A percentile compares a stretch with the other conserved stretches of the same genome.
Conservation (phyloP, 306 rosid species). For the Ziziphus jujuba region DNA sequence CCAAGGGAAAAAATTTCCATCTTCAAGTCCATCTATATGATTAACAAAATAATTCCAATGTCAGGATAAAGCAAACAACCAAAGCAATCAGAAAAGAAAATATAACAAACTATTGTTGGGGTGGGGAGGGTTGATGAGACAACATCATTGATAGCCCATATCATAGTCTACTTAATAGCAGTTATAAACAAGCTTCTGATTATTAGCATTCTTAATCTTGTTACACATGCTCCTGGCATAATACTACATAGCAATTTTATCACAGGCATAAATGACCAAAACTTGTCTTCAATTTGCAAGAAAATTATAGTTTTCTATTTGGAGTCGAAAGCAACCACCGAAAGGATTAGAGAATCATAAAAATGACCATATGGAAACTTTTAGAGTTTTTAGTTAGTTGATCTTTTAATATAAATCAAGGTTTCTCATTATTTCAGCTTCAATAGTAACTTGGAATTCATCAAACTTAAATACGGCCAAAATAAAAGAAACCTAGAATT, state of each 20-base stretch:
- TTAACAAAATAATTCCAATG: conserved; percentile 31
- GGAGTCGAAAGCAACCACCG: not conserved
- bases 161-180: not conserved
- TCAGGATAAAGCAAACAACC: conserved; percentile 33
- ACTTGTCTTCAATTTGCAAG: not conserved
- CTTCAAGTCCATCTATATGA: conserved; percentile 92
- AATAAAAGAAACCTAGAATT: conserved; percentile 13
- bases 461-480: not conserved
- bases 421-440: conserved; percentile 2
- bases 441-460: not conserved
- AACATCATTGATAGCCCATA: not conserved
- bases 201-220: not conserved
- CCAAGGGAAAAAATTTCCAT: conserved; percentile 93
- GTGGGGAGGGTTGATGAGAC: not conserved
- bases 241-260: conserved; percentile 10
- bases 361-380: not conserved
- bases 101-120: not conserved
- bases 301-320: not conserved
- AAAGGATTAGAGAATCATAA: not conserved
- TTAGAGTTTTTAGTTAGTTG: not conserved
- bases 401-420: not conserved
- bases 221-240: not conserved
- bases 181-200: not conserved
- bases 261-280: not conserved
- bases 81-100: conserved; percentile 8